phyloP scores from a whole-genome alignment of 2,329 filamentous ascomycete species.

The Talaromyces islandicus region DNA sequence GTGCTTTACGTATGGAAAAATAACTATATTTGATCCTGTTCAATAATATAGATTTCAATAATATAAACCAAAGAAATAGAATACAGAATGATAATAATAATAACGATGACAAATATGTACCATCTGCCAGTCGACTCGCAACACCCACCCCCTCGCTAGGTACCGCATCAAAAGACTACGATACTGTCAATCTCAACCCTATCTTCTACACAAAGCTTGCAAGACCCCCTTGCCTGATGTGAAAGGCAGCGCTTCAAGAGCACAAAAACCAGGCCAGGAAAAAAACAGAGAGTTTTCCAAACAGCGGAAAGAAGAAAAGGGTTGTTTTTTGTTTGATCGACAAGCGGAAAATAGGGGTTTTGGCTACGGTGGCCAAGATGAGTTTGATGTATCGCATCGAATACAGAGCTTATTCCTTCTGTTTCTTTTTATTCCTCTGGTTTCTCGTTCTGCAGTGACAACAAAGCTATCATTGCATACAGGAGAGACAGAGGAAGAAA shows the following conservation, averaged over 20 bases:
- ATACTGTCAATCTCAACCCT: not conserved
- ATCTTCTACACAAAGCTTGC: not conserved
- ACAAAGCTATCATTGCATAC: not conserved
- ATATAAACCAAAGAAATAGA: not conserved
- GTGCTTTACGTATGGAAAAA: not conserved
- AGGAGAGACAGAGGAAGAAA: slow-evolving; percentile 3
- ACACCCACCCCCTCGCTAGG: not conserved
- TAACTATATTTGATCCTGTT: not conserved
- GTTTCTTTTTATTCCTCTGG: not conserved
- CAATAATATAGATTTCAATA: not conserved
- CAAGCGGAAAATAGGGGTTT: not conserved
- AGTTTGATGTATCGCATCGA: slow-evolving; percentile 43
- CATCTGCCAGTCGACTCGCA: not conserved
- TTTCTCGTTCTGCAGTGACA: not conserved
- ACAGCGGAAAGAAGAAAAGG: not conserved
- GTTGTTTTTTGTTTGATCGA: not conserved
- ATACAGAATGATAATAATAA: not conserved
- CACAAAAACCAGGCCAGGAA: slow-evolving; percentile 1
- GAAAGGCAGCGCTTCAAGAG: not conserved
- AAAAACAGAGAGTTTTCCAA: not conserved
- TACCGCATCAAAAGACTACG: not conserved
- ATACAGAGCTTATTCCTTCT: slow-evolving; percentile 45
- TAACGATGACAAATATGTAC: not conserved
- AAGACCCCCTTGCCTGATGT: not conserved
- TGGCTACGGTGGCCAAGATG: not conserved